Base-by-base conservation (phyloP, 208 protist species). In the Eutreptiella sp. region DNA sequence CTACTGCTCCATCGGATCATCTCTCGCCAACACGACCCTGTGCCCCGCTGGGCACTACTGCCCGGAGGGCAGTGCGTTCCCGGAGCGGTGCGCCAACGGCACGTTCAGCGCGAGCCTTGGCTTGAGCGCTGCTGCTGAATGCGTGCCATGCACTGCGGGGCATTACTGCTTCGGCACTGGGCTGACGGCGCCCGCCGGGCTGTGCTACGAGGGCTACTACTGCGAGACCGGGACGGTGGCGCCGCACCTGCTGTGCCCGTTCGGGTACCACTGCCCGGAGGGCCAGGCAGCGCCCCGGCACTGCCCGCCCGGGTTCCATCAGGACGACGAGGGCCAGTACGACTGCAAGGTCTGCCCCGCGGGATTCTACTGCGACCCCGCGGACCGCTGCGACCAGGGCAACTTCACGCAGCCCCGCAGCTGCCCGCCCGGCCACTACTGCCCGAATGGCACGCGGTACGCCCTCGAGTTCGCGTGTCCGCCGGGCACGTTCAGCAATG, bases 1-100 rank as follows among this genome's bases (percentile, higher is more conserved):
- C 45, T 80, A 80, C 45, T 80, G 75, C 52, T 74, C 75, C 1
- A 38, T 2, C 3, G 72, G 73, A 3, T 19, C 1, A 31, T 14
- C 29, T n/a, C 27, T 58, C 28, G 67, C 64, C 52, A 24, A 26
- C n/a, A 68, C 46, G 24, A 41, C 45, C 33, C 4, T 19, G 23
- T 76, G 70, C 58, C 53, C 70, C n/a, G 4, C 3, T 16, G 70
- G 70, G 27, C 47, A 66, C 53, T 54, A 53, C 46, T 74, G 68
- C 60, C 66, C 64, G 2, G 66, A 7, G 14, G 21, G 32, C 41
- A 48, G 16, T 4, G 5, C n/a, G 19, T 68, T 21, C 53, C 4
- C 39, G 9, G 24, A 27, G 9, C 50, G 31, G 36, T 57, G 50
- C 28, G 9, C 23, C 36, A 57, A 57, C 36, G 50, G 50, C 21